A percentile compares a stretch with the other conserved stretches of the same genome.
Evolutionary conservation across 148 eudicot genomes (phyloP).

Genomic region (Euryodendron excelsum): DNA sequence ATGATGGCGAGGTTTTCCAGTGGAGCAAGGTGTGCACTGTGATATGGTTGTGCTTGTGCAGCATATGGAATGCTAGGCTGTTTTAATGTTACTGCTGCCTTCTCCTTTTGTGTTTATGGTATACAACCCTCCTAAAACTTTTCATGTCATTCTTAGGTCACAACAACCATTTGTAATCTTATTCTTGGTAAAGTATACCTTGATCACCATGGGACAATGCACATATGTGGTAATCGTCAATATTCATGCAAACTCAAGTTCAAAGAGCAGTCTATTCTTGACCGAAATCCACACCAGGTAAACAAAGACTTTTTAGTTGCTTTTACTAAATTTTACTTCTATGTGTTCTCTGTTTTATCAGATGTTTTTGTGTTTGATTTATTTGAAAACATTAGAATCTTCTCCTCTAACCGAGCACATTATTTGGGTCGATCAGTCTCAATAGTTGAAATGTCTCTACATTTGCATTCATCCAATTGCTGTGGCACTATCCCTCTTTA

Average conservation of each 20-base stretch:
- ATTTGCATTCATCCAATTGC: background rate
- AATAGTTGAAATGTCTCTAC: background rate
- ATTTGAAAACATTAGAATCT: background rate
- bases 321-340: background rate
- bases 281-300: conserved; percentile 90
- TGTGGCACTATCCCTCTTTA: background rate
- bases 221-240: conserved; percentile 66
- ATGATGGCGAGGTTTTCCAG: conserved; percentile 86
- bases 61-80: background rate
- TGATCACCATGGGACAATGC: conserved; percentile 92
- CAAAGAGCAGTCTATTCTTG: conserved; percentile 87
- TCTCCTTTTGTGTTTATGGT: background rate
- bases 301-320: background rate
- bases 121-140: background rate
- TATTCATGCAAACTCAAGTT: conserved; percentile 92
- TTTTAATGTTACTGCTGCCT: background rate
- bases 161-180: conserved; percentile 85
- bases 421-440: background rate
- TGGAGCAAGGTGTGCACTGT: conserved; percentile 79
- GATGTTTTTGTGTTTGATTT: background rate
- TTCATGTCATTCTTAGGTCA: conserved; percentile 52
- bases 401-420: background rate
- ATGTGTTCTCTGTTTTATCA: background rate
- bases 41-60: background rate
- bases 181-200: conserved; percentile 84